Conservation (phyloP, 2,329 filamentous ascomycete species). For the Endocalyx cinctus region DNA sequence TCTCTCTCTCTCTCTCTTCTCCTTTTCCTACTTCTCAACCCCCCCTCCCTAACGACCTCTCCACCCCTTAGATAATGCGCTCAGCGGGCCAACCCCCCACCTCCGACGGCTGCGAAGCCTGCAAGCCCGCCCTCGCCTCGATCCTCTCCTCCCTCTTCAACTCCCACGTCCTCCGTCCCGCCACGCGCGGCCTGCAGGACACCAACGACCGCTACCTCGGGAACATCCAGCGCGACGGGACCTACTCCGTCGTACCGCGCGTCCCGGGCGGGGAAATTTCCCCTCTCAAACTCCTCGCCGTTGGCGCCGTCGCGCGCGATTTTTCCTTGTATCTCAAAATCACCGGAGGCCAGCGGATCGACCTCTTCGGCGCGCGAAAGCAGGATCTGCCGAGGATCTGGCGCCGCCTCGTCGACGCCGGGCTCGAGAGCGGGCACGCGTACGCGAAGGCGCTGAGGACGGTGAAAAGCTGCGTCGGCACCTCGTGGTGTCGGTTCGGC, state of each 20-base stretch:
- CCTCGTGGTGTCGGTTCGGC: conserved; percentile 86
- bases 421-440: conserved; percentile 86
- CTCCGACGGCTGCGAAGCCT: conserved; percentile 79
- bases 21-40: too few relatives aligned
- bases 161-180: conserved; percentile 70
- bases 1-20: too few relatives aligned
- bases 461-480: conserved; percentile 88
- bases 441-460: conserved; percentile 87
- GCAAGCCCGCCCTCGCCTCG: conserved; percentile 76
- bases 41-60: too few relatives aligned
- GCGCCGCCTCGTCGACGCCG: conserved; percentile 72
- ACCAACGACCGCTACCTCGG: conserved; percentile 86
- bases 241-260: conserved; percentile 81
- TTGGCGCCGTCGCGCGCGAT: conserved; percentile 79
- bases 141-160: conserved; percentile 84
- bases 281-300: conserved; percentile 76
- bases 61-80: conserved; percentile 79
- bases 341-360: conserved; percentile 85
- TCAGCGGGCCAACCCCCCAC: conserved; percentile 66
- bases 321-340: conserved; percentile 87
- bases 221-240: conserved; percentile 89
- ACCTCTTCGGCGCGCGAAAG: conserved; percentile 88
- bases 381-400: conserved; percentile 81
- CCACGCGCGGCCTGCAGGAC: conserved; percentile 73
- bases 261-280: conserved; percentile 84